These are phyloP conservation scores for Gynochthodes officinalis DNA, from an alignment of 257 asterid species.

Conservation along the genomic window DNA sequence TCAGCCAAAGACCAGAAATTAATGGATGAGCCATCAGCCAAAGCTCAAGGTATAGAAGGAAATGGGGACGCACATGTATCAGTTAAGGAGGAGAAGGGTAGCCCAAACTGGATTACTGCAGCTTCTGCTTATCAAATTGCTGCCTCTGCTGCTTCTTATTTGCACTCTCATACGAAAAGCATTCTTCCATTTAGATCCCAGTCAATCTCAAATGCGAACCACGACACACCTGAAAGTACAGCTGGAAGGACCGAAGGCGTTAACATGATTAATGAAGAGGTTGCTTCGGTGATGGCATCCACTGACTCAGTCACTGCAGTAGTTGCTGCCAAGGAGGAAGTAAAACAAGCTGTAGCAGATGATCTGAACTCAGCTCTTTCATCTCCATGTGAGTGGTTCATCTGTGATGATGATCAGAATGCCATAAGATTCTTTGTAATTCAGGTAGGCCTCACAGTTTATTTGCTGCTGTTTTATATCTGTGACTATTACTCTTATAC, in stretches of 20 bases:
- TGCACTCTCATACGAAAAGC: conserved; percentile 80
- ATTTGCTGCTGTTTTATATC: background rate
- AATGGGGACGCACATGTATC: conserved; percentile 22
- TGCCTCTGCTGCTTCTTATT: conserved; percentile 92
- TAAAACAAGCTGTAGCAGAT: conserved; percentile 96
- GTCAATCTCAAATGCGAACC: conserved; percentile 20
- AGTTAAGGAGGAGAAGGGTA: conserved; percentile 18
- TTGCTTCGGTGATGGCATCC: conserved; percentile 77
- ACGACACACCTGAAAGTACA: conserved; percentile 21
- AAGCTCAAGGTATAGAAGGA: conserved; percentile 26
- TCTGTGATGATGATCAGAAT: conserved; percentile 78
- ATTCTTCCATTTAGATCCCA: conserved; percentile 57
- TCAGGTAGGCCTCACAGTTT: conserved; percentile 45
- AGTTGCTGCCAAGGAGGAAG: conserved; percentile 98
- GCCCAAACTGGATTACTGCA: conserved; percentile 41
- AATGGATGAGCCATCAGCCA: conserved; percentile 21
- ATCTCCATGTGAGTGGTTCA: conserved; percentile 94
- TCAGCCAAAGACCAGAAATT: conserved; percentile 36
- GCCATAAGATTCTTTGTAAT: conserved; percentile 81
- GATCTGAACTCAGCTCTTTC: conserved; percentile 68
- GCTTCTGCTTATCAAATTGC: conserved; percentile 79
- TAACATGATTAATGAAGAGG: conserved; percentile 40
- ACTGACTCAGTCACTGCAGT: conserved; percentile 89
- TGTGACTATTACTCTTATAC: background rate
- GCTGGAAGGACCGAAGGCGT: conserved; percentile 15